A percentile compares a stretch with the other conserved stretches of the same genome.
phyloP scores from a whole-genome alignment of 73 alveolate species.

The Symbiodinium pilosum region DNA sequence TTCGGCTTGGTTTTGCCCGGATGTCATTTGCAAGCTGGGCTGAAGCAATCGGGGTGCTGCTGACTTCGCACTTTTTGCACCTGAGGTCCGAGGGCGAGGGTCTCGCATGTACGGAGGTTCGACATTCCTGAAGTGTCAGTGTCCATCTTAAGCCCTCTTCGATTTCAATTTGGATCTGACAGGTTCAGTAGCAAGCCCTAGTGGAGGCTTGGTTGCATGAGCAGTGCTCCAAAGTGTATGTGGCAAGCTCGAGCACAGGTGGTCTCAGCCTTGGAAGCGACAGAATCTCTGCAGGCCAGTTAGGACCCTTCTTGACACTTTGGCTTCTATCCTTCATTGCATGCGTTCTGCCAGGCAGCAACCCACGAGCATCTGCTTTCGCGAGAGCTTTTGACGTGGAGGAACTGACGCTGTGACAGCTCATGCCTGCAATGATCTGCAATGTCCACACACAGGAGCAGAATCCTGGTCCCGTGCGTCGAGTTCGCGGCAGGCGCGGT shows the following conservation, averaged over 20 bases:
- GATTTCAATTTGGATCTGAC: not conserved
- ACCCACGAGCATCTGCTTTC: slow-evolving; percentile 85
- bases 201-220: not conserved
- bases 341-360: not conserved
- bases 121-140: not conserved
- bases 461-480: slow-evolving; percentile 45
- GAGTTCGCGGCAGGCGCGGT: slow-evolving; percentile 59
- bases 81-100: slow-evolving; percentile 90
- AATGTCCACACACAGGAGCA: slow-evolving; percentile 79
- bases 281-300: not conserved
- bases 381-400: slow-evolving; percentile 89
- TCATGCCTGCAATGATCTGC: too few species aligned
- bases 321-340: not conserved
- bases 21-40: not conserved
- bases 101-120: slow-evolving; percentile 67
- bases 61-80: not conserved
- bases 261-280: not conserved
- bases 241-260: too few species aligned
- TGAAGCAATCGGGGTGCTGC: not conserved
- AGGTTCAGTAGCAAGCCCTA: not conserved
- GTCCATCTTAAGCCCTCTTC: not conserved
- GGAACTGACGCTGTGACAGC: too few species aligned
- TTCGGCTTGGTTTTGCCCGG: too few species aligned
- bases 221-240: too few species aligned
- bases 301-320: too few species aligned